Base-by-base conservation (phyloP, 148 eudicot species). In the Persicaria tinctoria region DNA sequence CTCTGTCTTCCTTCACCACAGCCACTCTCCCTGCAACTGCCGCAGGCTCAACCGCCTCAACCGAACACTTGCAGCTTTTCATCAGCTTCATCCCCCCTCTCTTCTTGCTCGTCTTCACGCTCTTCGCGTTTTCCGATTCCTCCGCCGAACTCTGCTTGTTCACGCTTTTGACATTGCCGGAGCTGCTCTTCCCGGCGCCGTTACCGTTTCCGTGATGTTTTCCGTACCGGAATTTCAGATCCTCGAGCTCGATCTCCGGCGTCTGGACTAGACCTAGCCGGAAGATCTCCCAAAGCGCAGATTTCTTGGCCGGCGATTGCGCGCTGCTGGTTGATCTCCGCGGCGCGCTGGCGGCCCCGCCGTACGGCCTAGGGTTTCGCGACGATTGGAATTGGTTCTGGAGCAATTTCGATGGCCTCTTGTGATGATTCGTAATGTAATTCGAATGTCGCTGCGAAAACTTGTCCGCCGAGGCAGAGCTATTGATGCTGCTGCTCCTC, bases 341-440 rank as follows among this genome's bases (percentile, higher is more conserved):
- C 55, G 70, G 70, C 3, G 74, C 18, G 9, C 51, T 49, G 0
- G 86, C 17, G 27, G 68, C 66, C 2, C 62, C 85, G 77, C 57
- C 87, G 74, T 46, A 81, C 84, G 7, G 97, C 91, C 32, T 81
- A 83, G n/a, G 98, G 97, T 66, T 95, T 91, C 5, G 97, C 93
- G 74, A 88, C 41, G 91, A 87, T 60, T 91, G 89, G 66, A 93
- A 89, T 32, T 82, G 84, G 50, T 87, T 91, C 13, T 64, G 51
- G 72, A 70, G 41, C 41, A 32, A 18, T 55, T 55, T 32, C 60
- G 59, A 20, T 78, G 60, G 49, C 79, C 46, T 0, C 74, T 73
- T 66, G 80, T 74, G 46, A 78, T 80, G 48, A 6, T 55, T 55
- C 6, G 6, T 16, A 6, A 5, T 55, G 60, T 55, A 14, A 55